Evolutionary conservation across 2,329 filamentous ascomycete species (phyloP), one percentile per base, ranked within the genome.

Genomic region (Coleophoma eucalyptorum): DNA sequence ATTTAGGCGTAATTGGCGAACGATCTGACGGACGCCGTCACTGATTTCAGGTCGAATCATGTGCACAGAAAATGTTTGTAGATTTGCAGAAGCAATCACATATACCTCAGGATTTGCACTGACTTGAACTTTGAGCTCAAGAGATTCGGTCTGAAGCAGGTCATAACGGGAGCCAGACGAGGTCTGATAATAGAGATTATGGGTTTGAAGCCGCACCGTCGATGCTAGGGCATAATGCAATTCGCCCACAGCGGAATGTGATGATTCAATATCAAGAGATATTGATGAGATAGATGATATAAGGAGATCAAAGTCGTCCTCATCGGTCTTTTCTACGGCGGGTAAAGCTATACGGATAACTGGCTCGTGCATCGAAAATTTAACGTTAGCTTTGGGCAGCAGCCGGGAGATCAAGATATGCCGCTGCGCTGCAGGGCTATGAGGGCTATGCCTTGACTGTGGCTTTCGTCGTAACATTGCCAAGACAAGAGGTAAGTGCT

Each of bases 231-330:
- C 90, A 68, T 99, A 99, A 64, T 97, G 89, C 3, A 91, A 73
- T 33, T 95, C 88, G 51, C 89, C 89, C 34, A 90, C 82, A 0
- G 87, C 77, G 3, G 90, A 94, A 69, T 99, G 94, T n/a, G 91
- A 96, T 0, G 94, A 96, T 64, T 99, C 94, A 44, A 96, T 79
- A 62, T 99, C 94, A 19, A 97, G 73, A 0, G 93, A 96, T 35
- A 97, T 83, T 0, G 93, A 96, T 0, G 95, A 97, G 11, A 96
- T 90, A 2, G 91, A 94, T 1, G 90, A 96, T 44, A 99, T 96
- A 42, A 99, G 87, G 31, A 99, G 78, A 64, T 99, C 94, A 59
- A 94, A 97, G 58, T 97, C 92, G 54, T 91, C 89, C 0, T 83
- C 78, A 21, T 84, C 80, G 2, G 73, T 73, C 49, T 79, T 77